Base-by-base conservation (phyloP, 2,329 filamentous ascomycete species). In the Penicillium sp. region DNA sequence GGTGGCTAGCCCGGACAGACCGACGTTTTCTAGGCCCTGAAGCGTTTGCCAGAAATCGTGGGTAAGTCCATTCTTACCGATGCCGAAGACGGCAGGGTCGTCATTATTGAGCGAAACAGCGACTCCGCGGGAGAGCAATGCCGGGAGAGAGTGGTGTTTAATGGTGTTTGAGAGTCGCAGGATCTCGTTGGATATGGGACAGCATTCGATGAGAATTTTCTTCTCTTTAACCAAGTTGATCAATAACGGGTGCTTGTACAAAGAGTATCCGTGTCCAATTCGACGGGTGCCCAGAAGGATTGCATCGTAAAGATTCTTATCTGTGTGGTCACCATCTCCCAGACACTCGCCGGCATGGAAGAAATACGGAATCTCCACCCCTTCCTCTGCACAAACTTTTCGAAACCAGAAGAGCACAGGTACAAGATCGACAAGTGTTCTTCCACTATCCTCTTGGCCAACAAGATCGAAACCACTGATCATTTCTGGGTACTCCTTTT, bases 21-120 rank as follows among this genome's bases (percentile, higher is more conserved):
- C 94, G 14, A 97, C 82, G 67, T 95, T 96, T 58, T 96, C 88
- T 84, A 92, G 94, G 0, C 90, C 92, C 72, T 96, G 91, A 20
- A 97, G 77, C 1, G 89, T 88, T 72, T 96, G 91, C 90, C 91
- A 97, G 73, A 96, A 96, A 74, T 97, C 91, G 72, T 96, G 90
- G 1, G 89, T 93, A 81, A 94, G 86, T 38, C 90, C 91, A 24
- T 86, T 88, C 6, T 82, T 84, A 57, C 89, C 89, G 66, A 96
- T 90, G 8, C 92, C 92, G 5, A 96, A 79, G 66, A 97, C 90
- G 1, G 89, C 90, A 1, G 91, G 92, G 68, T 96, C 91, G 68
- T 97, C 93, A 68, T 96, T 96, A 76, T 87, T 91, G 9, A 99
- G 82, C 11, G 87, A 85, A 65, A 91, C 93, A 5, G 89, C 73